These are phyloP conservation scores for Pyrenula aspistea DNA, from an alignment of 495 filamentous ascomycete species.

Conservation along the genomic window DNA sequence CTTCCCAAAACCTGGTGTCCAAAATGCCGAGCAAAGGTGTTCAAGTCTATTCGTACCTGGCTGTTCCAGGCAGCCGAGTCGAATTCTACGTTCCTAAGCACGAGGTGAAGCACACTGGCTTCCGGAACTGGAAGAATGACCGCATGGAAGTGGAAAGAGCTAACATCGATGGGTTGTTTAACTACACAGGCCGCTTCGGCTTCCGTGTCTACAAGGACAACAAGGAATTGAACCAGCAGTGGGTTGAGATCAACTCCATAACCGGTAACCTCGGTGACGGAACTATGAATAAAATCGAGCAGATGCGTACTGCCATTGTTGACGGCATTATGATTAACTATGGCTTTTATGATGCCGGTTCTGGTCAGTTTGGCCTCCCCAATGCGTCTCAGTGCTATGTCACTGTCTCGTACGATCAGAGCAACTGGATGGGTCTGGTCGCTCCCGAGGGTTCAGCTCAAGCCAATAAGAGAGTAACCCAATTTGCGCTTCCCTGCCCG, in stretches of 20 bases:
- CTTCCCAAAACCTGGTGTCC: too few relatives aligned
- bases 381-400: slow-evolving; percentile 40
- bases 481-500: slow-evolving; percentile 31
- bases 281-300: slow-evolving; percentile 32
- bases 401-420: slow-evolving; percentile 30
- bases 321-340: slow-evolving; percentile 31
- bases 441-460: slow-evolving; percentile 26
- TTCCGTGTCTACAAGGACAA: slow-evolving; percentile 2
- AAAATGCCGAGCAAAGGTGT: slow-evolving; percentile 6
- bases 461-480: slow-evolving; percentile 28
- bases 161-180: neutral
- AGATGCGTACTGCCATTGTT: slow-evolving; percentile 25
- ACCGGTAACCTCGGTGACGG: slow-evolving; percentile 33
- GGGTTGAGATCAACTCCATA: slow-evolving; percentile 29
- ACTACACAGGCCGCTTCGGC: slow-evolving; percentile 3
- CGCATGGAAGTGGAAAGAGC: slow-evolving; percentile 1
- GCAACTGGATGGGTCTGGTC: slow-evolving; percentile 32
- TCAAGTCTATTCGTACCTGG: slow-evolving; percentile 2
- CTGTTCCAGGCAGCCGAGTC: slow-evolving; percentile 1
- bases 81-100: slow-evolving; percentile 1
- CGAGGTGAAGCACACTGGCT: neutral
- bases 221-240: neutral
- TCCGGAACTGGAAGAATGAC: neutral
- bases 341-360: slow-evolving; percentile 40
- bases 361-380: slow-evolving; percentile 28